Evolutionary conservation across 495 filamentous ascomycete genomes (phyloP).

Genomic region (Tuber microsphaerosporum): DNA sequence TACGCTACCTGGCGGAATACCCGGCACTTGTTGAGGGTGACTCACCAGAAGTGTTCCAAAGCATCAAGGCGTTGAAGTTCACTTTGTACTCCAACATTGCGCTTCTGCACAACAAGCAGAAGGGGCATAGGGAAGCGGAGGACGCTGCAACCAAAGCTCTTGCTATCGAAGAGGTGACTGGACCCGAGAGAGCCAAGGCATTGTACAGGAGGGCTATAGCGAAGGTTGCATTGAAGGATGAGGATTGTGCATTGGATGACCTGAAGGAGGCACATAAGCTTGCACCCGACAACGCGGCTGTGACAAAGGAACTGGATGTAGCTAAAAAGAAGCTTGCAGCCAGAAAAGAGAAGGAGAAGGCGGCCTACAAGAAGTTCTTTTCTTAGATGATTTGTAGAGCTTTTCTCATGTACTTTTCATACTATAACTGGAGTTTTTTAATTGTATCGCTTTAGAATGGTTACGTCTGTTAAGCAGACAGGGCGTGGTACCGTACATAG

Average conservation of each 20-base stretch:
- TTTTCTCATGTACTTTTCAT: conserved; percentile 12
- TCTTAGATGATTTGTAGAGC: conserved; percentile 24
- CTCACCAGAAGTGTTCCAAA: conserved; percentile 55
- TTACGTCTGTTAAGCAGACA: neutral
- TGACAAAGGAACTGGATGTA: conserved; percentile 63
- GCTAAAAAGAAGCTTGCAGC: conserved; percentile 70
- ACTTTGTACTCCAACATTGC: conserved; percentile 71
- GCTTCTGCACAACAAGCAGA: conserved; percentile 72
- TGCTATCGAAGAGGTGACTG: conserved; percentile 51
- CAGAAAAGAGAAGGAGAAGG: conserved; percentile 77
- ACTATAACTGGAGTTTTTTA: neutral
- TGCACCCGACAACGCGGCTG: conserved; percentile 67
- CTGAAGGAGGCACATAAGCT: conserved; percentile 69
- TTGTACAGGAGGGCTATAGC: conserved; percentile 75
- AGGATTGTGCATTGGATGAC: conserved; percentile 71
- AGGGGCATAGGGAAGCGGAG: conserved; percentile 60
- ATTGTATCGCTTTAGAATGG: conserved; percentile 7
- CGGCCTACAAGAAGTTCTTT: conserved; percentile 84
- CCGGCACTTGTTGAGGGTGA: conserved; percentile 61
- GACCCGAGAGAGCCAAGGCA: conserved; percentile 78
- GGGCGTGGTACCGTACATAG: neutral
- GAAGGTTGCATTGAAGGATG: conserved; percentile 66
- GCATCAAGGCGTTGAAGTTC: conserved; percentile 68
- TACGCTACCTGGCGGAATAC: conserved; percentile 89
- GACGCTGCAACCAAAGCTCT: conserved; percentile 67